Conservation (phyloP, 805 yeast species). For the Candida ulmi region DNA sequence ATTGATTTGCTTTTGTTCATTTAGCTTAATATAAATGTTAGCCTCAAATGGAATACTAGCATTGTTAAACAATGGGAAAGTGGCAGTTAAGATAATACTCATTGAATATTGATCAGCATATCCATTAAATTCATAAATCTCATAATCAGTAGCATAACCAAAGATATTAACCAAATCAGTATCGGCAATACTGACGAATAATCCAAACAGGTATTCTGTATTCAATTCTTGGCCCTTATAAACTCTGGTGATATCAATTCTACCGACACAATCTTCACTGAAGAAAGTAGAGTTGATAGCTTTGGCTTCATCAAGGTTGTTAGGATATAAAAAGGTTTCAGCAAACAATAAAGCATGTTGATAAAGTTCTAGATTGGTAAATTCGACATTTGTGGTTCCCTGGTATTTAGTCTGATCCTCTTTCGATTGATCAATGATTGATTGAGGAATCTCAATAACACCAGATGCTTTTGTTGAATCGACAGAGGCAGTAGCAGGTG, state of each 20-base stretch:
- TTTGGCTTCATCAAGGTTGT: conserved; percentile 10
- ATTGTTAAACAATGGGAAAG: conserved; percentile 9
- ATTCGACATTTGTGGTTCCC: neutral
- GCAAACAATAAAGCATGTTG: conserved; percentile 6
- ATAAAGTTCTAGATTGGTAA: conserved; percentile 5
- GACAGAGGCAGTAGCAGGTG: too few species aligned
- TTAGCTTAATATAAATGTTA: conserved; percentile 11
- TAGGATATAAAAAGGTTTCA: conserved; percentile 23
- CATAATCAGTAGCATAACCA: conserved; percentile 11
- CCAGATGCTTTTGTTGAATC: neutral
- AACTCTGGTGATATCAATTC: conserved; percentile 18
- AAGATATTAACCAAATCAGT: conserved; percentile 9
- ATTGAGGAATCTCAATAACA: conserved; percentile 24
- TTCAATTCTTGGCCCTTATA: conserved; percentile 19
- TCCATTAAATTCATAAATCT: conserved; percentile 9
- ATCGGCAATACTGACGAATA: conserved; percentile 11
- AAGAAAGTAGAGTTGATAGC: conserved; percentile 19
- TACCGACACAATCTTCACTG: conserved; percentile 14
- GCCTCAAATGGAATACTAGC: conserved; percentile 14
- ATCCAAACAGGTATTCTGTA: conserved; percentile 21
- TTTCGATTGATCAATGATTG: conserved; percentile 4
- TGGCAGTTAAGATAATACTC: conserved; percentile 9
- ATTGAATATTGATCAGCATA: conserved; percentile 10
- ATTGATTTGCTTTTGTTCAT: conserved; percentile 6
- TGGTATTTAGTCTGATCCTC: neutral